Percentiles rank a stretch among this genome's conserved stretches.
These are phyloP conservation scores for Alternaria sp. DNA, from an alignment of 2,329 filamentous ascomycete species.

Conservation along the genomic window DNA sequence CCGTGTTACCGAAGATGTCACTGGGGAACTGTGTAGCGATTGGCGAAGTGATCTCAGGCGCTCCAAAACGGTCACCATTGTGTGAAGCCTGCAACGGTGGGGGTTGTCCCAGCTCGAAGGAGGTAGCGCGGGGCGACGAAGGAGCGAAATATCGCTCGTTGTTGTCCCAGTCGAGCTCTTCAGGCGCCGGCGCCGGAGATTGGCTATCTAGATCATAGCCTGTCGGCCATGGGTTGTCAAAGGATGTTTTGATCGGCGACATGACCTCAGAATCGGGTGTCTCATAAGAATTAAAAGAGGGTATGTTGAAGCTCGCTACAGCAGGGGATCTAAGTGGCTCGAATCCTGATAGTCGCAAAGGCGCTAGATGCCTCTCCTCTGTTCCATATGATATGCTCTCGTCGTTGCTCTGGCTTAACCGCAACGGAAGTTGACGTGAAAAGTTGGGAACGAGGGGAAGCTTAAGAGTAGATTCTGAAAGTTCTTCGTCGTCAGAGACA, in stretches of 20 bases:
- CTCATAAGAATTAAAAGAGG: conserved; percentile 29
- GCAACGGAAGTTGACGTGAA: conserved; percentile 50
- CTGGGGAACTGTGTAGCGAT: conserved; percentile 50
- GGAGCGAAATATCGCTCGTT: conserved; percentile 29
- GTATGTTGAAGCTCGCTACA: conserved; percentile 25
- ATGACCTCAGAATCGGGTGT: conserved; percentile 32
- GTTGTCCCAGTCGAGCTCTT: conserved; percentile 17
- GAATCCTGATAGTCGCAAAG: conserved; percentile 33
- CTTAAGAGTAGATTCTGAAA: conserved; percentile 26
- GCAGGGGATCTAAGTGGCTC: conserved; percentile 42
- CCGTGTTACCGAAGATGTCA: conserved; percentile 35
- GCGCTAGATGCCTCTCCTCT: conserved; percentile 27
- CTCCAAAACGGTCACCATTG: conserved; percentile 6
- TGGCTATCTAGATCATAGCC: conserved; percentile 34
- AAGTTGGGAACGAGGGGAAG: conserved; percentile 47
- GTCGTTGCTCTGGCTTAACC: conserved; percentile 28
- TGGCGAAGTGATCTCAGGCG: conserved; percentile 49
- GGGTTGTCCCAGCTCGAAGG: conserved; percentile 24
- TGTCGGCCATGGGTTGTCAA: conserved; percentile 43
- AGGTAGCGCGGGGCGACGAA: conserved; percentile 32
- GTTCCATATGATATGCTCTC: conserved; percentile 22
- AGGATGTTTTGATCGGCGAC: conserved; percentile 44
- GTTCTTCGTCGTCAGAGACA: conserved; percentile 20
- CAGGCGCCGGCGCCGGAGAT: conserved; percentile 18
- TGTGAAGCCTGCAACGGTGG: conserved; percentile 4